phyloP scores from a whole-genome alignment of 768 basidiomycete species.

The Boletus edulis region DNA sequence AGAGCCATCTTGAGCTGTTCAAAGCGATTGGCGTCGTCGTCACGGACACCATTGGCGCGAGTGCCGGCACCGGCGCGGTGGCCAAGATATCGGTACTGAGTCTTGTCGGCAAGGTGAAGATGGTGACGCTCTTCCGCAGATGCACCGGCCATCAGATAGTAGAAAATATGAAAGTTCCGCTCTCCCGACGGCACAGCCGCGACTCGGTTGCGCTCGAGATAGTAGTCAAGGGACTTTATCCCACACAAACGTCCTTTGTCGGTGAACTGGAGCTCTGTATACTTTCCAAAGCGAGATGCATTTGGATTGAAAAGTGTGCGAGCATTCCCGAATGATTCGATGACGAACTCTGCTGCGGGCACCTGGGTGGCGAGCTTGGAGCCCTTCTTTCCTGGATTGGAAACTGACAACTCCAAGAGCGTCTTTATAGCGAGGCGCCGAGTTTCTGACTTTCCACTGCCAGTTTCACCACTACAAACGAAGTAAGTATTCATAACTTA shows the following conservation, averaged over 20 bases:
- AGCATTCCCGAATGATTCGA: slow-evolving; percentile 93
- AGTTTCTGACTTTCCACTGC: slow-evolving; percentile 92
- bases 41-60: slow-evolving; percentile 47
- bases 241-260: slow-evolving; percentile 88
- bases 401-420: slow-evolving; percentile 86
- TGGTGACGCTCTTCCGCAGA: slow-evolving; percentile 85
- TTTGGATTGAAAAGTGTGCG: slow-evolving; percentile 91
- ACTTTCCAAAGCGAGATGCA: slow-evolving; percentile 96
- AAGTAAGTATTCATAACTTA: not conserved
- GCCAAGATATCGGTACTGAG: slow-evolving; percentile 84
- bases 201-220: slow-evolving; percentile 90
- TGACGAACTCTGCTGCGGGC: slow-evolving; percentile 92
- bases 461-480: slow-evolving; percentile 76
- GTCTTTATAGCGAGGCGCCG: slow-evolving; percentile 89
- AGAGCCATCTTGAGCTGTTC: slow-evolving; percentile 93
- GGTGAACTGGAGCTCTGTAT: slow-evolving; percentile 96
- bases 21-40: slow-evolving; percentile 86
- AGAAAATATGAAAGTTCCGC: slow-evolving; percentile 97
- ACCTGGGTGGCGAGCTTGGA: slow-evolving; percentile 84
- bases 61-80: slow-evolving; percentile 51
- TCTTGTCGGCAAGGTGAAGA: slow-evolving; percentile 78
- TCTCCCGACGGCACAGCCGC: slow-evolving; percentile 86
- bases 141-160: slow-evolving; percentile 93
- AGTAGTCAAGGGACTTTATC: slow-evolving; percentile 95
- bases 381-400: slow-evolving; percentile 90